A percentile compares a stretch with the other conserved stretches of the same genome.
phyloP scores from a whole-genome alignment of 257 asterid genomes.

The Solanum infundibuliforme region DNA sequence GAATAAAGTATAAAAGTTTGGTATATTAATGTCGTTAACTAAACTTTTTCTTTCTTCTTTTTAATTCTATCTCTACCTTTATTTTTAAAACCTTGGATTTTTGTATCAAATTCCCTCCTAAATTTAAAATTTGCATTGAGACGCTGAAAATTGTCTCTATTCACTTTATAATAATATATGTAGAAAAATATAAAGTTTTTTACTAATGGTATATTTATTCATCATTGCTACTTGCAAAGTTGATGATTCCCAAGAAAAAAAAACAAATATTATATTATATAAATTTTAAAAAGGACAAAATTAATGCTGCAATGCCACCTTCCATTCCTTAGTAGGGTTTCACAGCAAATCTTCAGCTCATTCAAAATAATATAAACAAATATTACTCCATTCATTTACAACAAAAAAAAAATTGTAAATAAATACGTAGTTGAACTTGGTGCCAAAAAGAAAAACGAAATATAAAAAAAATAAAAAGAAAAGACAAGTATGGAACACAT shows the following conservation, averaged over 20 bases:
- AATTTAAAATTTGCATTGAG: not conserved
- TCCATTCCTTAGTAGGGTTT: not conserved
- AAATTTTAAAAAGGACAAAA: not conserved
- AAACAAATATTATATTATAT: not conserved
- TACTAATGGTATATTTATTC: not conserved
- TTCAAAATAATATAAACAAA: not conserved
- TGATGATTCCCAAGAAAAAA: not conserved
- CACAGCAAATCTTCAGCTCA: not conserved
- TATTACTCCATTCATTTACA: not conserved
- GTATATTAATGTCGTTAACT: not conserved
- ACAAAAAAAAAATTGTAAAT: not conserved
- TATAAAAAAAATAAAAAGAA: not conserved
- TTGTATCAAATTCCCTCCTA: slow-evolving; percentile 2
- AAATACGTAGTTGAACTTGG: not conserved
- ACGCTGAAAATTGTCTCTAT: not conserved
- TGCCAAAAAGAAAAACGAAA: not conserved
- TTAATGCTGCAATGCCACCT: not conserved
- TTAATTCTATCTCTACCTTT: not conserved
- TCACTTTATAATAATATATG: not conserved
- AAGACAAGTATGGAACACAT: not conserved
- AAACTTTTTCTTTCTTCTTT: not conserved
- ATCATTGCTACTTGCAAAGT: not conserved
- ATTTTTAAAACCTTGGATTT: not conserved
- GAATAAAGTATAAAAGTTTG: not conserved
- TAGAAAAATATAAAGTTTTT: not conserved